phyloP scores from a whole-genome alignment of 108 stramenopile species.

The Fistulifera solaris region DNA sequence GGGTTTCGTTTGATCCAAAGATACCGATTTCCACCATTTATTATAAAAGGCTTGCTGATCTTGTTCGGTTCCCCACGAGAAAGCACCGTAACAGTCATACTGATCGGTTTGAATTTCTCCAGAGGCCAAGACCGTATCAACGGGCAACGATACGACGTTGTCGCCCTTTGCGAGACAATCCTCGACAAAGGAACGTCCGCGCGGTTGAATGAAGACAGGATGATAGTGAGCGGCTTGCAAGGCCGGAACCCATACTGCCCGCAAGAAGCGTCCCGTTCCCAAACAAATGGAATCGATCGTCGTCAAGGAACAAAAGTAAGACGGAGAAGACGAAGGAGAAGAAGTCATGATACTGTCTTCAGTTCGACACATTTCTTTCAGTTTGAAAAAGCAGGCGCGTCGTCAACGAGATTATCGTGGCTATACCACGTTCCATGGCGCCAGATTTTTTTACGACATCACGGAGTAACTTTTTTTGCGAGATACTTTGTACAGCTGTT shows the following conservation, averaged over 20 bases:
- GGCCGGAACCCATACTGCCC: slow-evolving; percentile 76
- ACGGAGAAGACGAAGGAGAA: too few species aligned
- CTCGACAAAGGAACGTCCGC: slow-evolving; percentile 51
- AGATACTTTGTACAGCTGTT: too few species aligned
- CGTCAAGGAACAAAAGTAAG: too few species aligned
- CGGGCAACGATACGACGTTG: slow-evolving; percentile 16
- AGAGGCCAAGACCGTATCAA: slow-evolving; percentile 54
- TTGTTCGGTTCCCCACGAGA: slow-evolving; percentile 42
- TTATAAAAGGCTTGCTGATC: slow-evolving; percentile 33
- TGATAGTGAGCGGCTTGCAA: slow-evolving; percentile 15
- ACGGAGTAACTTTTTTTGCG: too few species aligned
- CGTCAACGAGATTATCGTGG: too few species aligned
- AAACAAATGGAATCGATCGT: slow-evolving; percentile 47
- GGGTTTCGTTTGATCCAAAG: slow-evolving; percentile 9
- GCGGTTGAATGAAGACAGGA: slow-evolving; percentile 60
- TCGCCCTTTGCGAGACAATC: neutral
- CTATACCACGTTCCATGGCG: too few species aligned
- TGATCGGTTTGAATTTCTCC: slow-evolving; percentile 36
- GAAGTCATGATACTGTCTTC: too few species aligned
- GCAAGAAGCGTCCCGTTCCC: slow-evolving; percentile 82
- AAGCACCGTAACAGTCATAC: slow-evolving; percentile 44
- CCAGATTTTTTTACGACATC: too few species aligned
- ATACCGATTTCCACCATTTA: neutral
- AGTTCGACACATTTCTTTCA: too few species aligned
- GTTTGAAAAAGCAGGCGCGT: too few species aligned